Conservation (phyloP, 176 grass and related monocot species). For the Musa troglodytarum region DNA sequence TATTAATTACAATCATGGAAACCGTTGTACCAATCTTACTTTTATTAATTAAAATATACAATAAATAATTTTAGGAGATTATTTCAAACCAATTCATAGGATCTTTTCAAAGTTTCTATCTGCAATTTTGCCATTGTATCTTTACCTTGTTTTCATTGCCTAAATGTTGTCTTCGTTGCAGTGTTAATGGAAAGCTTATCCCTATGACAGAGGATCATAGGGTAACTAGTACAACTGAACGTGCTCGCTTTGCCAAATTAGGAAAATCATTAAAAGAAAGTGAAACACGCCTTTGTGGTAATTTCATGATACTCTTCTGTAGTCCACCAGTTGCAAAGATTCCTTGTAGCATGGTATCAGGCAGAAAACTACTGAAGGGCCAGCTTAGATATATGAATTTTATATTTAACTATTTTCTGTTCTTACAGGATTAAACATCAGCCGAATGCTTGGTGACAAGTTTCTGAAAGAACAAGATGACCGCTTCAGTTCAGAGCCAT, state of each 20-base stretch:
- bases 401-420: neutral
- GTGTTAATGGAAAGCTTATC: slow-evolving; percentile 47
- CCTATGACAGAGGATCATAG: slow-evolving; percentile 80
- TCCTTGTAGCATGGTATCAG: neutral
- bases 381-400: neutral
- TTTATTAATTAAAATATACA: too few species aligned
- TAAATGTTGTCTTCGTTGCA: slow-evolving; percentile 17
- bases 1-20: too few species aligned
- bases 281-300: slow-evolving; percentile 59
- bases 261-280: slow-evolving; percentile 68
- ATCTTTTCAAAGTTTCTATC: too few species aligned
- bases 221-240: slow-evolving; percentile 55
- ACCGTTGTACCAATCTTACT: too few species aligned
- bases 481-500: slow-evolving; percentile 78
- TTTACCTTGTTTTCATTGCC: neutral
- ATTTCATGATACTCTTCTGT: neutral
- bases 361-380: neutral
- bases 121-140: too few species aligned
- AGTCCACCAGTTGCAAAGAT: neutral
- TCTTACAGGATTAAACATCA: slow-evolving; percentile 65
- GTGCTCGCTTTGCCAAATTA: slow-evolving; percentile 48
- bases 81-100: too few species aligned
- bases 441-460: slow-evolving; percentile 76
- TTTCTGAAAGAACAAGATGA: slow-evolving; percentile 78
- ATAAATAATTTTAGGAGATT: too few species aligned